phyloP scores from a whole-genome alignment of 495 filamentous ascomycete species.

The Aspergillus nidulans region DNA sequence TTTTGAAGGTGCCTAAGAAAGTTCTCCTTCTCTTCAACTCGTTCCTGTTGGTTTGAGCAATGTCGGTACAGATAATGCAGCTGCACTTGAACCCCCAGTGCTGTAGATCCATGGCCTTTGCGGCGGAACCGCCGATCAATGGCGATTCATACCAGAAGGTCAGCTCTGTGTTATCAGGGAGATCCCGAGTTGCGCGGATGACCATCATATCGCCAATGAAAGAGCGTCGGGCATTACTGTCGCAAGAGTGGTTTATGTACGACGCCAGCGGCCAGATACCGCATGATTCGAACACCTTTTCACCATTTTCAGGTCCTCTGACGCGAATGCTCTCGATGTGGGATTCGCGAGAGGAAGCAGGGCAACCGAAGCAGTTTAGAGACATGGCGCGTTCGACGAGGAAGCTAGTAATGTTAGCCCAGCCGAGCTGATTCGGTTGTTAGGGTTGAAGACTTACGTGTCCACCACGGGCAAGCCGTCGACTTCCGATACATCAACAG shows the following conservation, averaged over 20 bases:
- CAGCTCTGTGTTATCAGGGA: slow-evolving; percentile 48
- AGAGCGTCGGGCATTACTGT: slow-evolving; percentile 38
- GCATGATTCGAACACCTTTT: slow-evolving; percentile 26
- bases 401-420: slow-evolving; percentile 26
- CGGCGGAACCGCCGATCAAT: slow-evolving; percentile 17
- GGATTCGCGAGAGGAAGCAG: slow-evolving; percentile 29
- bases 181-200: slow-evolving; percentile 44
- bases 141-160: slow-evolving; percentile 32
- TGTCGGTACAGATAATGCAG: slow-evolving; percentile 39
- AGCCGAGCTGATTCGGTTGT: neutral
- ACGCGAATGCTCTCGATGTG: slow-evolving; percentile 19
- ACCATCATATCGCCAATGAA: slow-evolving; percentile 61
- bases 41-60: slow-evolving; percentile 6
- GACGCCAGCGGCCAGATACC: slow-evolving; percentile 54
- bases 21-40: slow-evolving; percentile 11
- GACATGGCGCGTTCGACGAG: slow-evolving; percentile 40
- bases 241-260: slow-evolving; percentile 54
- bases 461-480: slow-evolving; percentile 49
- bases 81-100: slow-evolving; percentile 48
- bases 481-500: slow-evolving; percentile 27
- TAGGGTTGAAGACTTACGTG: slow-evolving; percentile 29
- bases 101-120: slow-evolving; percentile 16
- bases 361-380: slow-evolving; percentile 48
- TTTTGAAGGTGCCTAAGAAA: slow-evolving; percentile 8
- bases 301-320: neutral